Evolutionary conservation across 2,329 filamentous ascomycete genomes (phyloP).

Genomic region (Diaporthe citriasiana): DNA sequence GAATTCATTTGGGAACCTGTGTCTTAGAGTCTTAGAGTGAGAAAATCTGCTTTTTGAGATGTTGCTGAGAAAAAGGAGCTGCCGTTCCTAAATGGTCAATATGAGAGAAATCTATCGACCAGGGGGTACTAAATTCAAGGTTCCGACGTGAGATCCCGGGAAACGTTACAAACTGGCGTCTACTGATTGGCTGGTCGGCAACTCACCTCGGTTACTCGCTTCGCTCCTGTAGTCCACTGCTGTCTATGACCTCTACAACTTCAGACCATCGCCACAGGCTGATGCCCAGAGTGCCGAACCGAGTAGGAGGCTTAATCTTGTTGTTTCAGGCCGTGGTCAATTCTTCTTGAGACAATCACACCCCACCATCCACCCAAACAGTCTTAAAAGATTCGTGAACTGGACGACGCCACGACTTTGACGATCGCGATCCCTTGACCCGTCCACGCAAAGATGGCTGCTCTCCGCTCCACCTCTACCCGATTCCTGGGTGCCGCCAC

Average conservation of each 20-base stretch:
- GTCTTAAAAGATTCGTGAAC: neutral
- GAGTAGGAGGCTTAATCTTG: conserved; percentile 15
- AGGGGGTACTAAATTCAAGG: no score
- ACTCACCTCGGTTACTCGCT: conserved; percentile 37
- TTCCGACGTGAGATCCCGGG: no score
- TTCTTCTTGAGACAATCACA: neutral
- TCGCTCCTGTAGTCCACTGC: neutral
- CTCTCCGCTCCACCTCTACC: conserved; percentile 71
- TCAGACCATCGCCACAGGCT: conserved; percentile 19
- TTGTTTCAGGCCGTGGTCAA: conserved; percentile 9
- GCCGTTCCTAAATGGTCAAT: no score
- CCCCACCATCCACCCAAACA: neutral
- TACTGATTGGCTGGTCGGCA: conserved; percentile 34
- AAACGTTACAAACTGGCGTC: conserved; percentile 3
- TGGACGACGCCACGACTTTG: conserved; percentile 21
- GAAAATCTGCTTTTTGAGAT: no score
- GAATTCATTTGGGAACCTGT: no score
- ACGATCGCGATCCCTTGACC: conserved; percentile 13
- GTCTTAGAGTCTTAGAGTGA: no score
- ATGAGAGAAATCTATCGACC: no score
- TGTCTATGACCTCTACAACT: conserved; percentile 34
- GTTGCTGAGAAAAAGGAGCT: no score
- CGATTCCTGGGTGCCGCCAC: conserved; percentile 64
- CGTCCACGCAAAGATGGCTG: conserved; percentile 64
- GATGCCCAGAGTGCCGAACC: conserved; percentile 29